These are phyloP conservation scores for Geotrichum carabidarum DNA, from an alignment of 1,139 yeast species.

Conservation along the genomic window DNA sequence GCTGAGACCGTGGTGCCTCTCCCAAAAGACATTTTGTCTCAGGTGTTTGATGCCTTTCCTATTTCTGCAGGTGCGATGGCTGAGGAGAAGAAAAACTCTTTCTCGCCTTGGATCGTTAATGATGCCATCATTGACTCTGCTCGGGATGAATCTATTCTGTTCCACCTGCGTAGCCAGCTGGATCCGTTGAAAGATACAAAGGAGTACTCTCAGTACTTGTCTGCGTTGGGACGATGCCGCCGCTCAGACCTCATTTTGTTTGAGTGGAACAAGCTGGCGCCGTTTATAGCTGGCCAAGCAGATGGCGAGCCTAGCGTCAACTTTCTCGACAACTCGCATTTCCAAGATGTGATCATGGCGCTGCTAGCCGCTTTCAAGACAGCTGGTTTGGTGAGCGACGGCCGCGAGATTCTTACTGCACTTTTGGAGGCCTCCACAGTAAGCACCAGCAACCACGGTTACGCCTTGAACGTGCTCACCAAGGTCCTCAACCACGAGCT, in stretches of 20 bases:
- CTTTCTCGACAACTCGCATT: constrained; percentile 10
- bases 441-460: constrained; percentile 14
- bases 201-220: constrained; percentile 27
- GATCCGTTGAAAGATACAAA: constrained; percentile 20
- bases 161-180: constrained; percentile 27
- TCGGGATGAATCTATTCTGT: constrained; percentile 30
- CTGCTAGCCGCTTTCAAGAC: constrained; percentile 29
- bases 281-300: constrained; percentile 5
- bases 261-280: constrained; percentile 27
- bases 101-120: constrained; percentile 27
- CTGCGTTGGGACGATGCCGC: constrained; percentile 33
- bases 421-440: constrained; percentile 20
- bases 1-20: background rate
- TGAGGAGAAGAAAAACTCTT: constrained; percentile 23
- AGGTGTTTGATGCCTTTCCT: constrained; percentile 14
- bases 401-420: constrained; percentile 23
- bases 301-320: background rate
- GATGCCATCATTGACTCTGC: constrained; percentile 28
- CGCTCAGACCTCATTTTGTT: constrained; percentile 24
- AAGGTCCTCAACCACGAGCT: constrained; percentile 28
- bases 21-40: constrained; percentile 6
- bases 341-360: constrained; percentile 28
- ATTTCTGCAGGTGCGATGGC: constrained; percentile 22
- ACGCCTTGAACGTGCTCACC: constrained; percentile 25
- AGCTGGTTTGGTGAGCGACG: constrained; percentile 23